A percentile compares a stretch with the other conserved stretches of the same genome.
Evolutionary conservation across 495 filamentous ascomycete species (phyloP).

Genomic region (Bryoglossum gracile): DNA sequence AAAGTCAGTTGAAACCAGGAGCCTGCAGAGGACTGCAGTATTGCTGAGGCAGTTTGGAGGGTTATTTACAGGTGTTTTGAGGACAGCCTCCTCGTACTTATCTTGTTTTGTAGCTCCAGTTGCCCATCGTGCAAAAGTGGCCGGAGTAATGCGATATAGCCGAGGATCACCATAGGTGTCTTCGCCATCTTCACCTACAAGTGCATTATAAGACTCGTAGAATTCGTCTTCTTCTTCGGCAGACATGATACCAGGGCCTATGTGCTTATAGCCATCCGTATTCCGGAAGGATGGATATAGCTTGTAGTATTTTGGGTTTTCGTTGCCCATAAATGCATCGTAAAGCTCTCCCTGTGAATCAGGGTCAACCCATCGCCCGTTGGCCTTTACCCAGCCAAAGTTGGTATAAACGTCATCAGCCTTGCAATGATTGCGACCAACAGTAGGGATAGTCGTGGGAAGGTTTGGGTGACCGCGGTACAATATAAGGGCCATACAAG

Average conservation of each 20-base stretch:
- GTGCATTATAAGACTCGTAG: constrained; percentile 7
- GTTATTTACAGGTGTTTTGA: constrained; percentile 5
- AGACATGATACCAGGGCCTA: constrained; percentile 5
- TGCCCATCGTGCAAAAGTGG: constrained; percentile 21
- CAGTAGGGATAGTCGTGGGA: too few relatives aligned
- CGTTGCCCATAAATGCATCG: constrained; percentile 6
- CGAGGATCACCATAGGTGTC: constrained; percentile 23
- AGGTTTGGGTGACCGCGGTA: too few relatives aligned
- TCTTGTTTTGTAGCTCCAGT: constrained; percentile 9
- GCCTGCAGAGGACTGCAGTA: neutral
- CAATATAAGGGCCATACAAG: too few relatives aligned
- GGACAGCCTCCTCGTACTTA: neutral
- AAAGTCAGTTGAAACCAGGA: neutral
- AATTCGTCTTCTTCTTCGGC: constrained; percentile 7
- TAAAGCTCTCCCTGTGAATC: constrained; percentile 15
- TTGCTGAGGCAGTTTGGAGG: neutral
- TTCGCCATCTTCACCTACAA: constrained; percentile 9
- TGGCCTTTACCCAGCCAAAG: constrained; percentile 18
- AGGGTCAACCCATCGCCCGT: constrained; percentile 23
- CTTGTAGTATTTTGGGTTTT: neutral
- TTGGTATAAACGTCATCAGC: constrained; percentile 14
- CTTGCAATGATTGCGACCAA: constrained; percentile 15
- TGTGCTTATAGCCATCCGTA: neutral
- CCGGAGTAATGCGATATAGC: constrained; percentile 6
- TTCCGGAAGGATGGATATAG: neutral